A percentile compares a stretch with the other conserved stretches of the same genome.
These are phyloP conservation scores for Cynanchum wilfordii DNA, from an alignment of 257 asterid species.

Conservation along the genomic window DNA sequence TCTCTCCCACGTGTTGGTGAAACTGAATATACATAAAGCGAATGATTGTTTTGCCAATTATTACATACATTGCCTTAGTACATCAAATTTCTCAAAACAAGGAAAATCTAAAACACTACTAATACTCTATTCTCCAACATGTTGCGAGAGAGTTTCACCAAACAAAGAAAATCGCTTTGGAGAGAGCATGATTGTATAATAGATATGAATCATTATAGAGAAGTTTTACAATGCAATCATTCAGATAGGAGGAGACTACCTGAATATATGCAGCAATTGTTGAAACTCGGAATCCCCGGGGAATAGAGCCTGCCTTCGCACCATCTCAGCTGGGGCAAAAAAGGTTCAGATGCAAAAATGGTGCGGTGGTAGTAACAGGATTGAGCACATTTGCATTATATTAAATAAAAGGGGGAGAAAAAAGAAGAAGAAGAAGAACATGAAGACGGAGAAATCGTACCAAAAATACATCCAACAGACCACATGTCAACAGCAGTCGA, in stretches of 20 bases:
- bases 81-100: not conserved
- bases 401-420: not conserved
- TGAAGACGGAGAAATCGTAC: conserved; percentile 25
- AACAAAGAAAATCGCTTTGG: not conserved
- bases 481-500: conserved; percentile 95
- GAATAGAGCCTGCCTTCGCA: conserved; percentile 78
- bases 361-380: not conserved
- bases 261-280: conserved; percentile 83
- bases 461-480: conserved; percentile 97
- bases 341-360: not conserved
- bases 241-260: conserved; percentile 26
- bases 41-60: not conserved
- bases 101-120: not conserved
- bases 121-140: not conserved
- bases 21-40: not conserved
- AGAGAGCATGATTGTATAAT: not conserved
- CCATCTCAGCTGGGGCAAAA: conserved; percentile 77
- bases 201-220: not conserved
- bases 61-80: too few species aligned
- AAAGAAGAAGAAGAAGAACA: not conserved
- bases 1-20: not conserved
- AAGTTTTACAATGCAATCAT: not conserved
- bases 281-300: conserved; percentile 96
- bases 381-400: not conserved
- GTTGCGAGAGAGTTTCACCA: not conserved